Evolutionary conservation across 495 filamentous ascomycete species (phyloP).

Genomic region (Hypoxylon lenormandii): DNA sequence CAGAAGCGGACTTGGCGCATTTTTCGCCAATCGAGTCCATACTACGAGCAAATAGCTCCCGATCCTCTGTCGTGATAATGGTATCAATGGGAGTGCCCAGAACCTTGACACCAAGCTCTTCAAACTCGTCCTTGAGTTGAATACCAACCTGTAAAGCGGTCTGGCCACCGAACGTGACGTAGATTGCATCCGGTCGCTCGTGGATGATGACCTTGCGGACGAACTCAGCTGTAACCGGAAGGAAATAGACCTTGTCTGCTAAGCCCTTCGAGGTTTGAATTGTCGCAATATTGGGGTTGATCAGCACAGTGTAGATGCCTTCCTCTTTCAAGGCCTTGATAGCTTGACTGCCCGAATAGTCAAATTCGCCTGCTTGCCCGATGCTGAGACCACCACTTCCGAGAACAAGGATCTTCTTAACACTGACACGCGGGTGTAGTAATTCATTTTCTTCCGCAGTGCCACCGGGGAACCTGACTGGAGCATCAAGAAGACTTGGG

Average conservation of each 20-base stretch:
- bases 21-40: slow-evolving; percentile 99
- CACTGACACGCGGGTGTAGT: slow-evolving; percentile 78
- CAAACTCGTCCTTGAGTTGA: slow-evolving; percentile 95
- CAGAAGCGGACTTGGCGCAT: slow-evolving; percentile 95
- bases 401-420: slow-evolving; percentile 94
- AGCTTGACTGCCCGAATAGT: slow-evolving; percentile 95
- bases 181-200: slow-evolving; percentile 93
- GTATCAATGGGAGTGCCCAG: slow-evolving; percentile 96
- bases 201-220: slow-evolving; percentile 95
- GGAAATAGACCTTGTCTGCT: slow-evolving; percentile 97
- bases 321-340: slow-evolving; percentile 98
- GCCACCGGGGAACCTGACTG: slow-evolving; percentile 88
- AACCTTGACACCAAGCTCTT: slow-evolving; percentile 87
- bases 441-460: slow-evolving; percentile 78
- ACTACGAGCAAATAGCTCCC: slow-evolving; percentile 94
- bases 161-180: slow-evolving; percentile 95
- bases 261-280: slow-evolving; percentile 98
- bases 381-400: slow-evolving; percentile 95
- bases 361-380: slow-evolving; percentile 96
- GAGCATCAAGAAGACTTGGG: slow-evolving; percentile 69
- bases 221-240: slow-evolving; percentile 95
- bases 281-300: slow-evolving; percentile 98
- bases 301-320: slow-evolving; percentile 90
- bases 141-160: slow-evolving; percentile 95
- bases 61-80: slow-evolving; percentile 97